Percentiles rank a stretch among this genome's conserved stretches.
phyloP scores from a whole-genome alignment of 139 green algal genomes.

The Tetradesmus lagerheimii region DNA sequence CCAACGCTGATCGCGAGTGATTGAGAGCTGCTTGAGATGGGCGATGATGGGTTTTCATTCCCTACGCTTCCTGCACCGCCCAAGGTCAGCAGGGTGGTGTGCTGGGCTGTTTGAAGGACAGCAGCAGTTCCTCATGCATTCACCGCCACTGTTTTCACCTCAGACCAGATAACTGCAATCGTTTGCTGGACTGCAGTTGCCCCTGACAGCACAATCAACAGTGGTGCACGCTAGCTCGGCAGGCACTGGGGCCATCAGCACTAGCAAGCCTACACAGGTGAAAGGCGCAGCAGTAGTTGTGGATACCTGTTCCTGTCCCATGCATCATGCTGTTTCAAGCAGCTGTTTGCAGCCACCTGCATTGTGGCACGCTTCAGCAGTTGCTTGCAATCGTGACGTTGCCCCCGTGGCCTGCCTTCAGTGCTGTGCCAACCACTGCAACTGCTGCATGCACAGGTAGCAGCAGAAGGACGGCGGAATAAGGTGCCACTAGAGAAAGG shows the following conservation, averaged over 20 bases:
- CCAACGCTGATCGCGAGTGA: neutral
- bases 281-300: neutral
- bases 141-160: neutral
- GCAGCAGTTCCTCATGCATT: neutral
- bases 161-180: neutral
- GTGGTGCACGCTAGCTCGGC: conserved; percentile 31
- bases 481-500: conserved; percentile 88
- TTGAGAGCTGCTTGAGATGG: neutral
- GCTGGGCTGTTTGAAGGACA: neutral
- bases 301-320: neutral
- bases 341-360: neutral
- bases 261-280: conserved; percentile 8
- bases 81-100: neutral
- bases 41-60: conserved; percentile 6
- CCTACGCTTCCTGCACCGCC: neutral
- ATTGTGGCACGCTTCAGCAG: neutral
- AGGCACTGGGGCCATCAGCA: neutral
- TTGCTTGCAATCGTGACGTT: neutral
- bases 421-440: neutral
- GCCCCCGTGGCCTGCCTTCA: neutral
- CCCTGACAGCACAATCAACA: conserved; percentile 42
- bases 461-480: conserved; percentile 40
- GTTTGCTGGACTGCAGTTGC: neutral
- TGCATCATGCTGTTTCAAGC: neutral
- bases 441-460: conserved; percentile 22